Base-by-base conservation (phyloP, 257 asterid genomes). In the Solanum phureja region DNA sequence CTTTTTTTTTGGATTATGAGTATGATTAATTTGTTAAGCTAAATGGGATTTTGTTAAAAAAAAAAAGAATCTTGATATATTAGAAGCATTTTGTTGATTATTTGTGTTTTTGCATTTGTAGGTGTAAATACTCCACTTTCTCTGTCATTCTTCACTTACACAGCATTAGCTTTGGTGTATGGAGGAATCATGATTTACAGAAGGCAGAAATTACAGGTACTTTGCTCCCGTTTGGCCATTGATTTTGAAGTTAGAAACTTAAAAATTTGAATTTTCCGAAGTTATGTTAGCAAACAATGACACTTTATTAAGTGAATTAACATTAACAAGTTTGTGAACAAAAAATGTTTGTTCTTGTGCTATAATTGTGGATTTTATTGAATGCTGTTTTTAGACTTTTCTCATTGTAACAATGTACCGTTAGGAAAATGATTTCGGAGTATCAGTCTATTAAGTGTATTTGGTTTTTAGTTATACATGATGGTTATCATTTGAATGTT, bases 121-220 rank as follows among this genome's bases (percentile, higher is more conserved):
- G 96, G 96, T 66, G 96, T 90, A 71, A 94, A 96, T 76, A 90
- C 96, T 11, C 98, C 98, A 4, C 94, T 96, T 85, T 88, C 98
- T 21, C 76, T 94, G 37, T 92, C 96, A 38, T 93, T 95, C 89
- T 91, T 90, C 46, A 77, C 96, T 37, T 96, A 96, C 89, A 40
- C 89, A 88, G 60, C 91, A 27, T 90, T 95, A 76, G 88, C 96
- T 35, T 14, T 93, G 88, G 94, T 95, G 8, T 96, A 94, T 77
- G 98, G 98, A 83, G 88, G 92, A 79, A 87, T 95, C 72, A 76
- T 94, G 91, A 87, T 94, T 21, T 92, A 92, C 91, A 88, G 94
- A 75, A 91, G 94, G 2, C 95, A 91, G 66, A 95, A 93, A 74
- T 89, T 93, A 72, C 11, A 87, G 98, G 98, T 93, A 87, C 19